A percentile compares a stretch with the other conserved stretches of the same genome.
Evolutionary conservation across 2,329 filamentous ascomycete genomes (phyloP).

Genomic region (Fusarium graminum): DNA sequence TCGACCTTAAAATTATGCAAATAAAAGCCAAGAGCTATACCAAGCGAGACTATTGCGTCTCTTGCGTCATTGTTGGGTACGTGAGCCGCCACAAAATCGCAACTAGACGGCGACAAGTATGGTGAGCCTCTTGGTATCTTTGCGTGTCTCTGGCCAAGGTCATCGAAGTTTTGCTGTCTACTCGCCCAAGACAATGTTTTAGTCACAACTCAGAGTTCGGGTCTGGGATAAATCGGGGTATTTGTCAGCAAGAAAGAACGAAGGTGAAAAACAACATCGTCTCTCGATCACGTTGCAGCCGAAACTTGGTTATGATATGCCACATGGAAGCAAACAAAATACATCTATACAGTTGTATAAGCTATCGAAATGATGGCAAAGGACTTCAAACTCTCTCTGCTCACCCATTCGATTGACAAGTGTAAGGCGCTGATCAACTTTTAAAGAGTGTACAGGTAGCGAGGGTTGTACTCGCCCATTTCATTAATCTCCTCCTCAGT

Average conservation of each 20-base stretch:
- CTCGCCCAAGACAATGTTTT: too few species aligned
- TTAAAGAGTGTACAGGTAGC: conserved; percentile 42
- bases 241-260: too few species aligned
- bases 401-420: not conserved
- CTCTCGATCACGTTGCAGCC: too few species aligned
- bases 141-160: not conserved
- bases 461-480: conserved; percentile 58
- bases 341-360: too few species aligned
- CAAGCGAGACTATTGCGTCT: not conserved
- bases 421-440: not conserved
- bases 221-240: too few species aligned
- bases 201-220: too few species aligned
- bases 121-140: not conserved
- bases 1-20: too few species aligned
- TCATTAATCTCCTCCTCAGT: conserved; percentile 58
- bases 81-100: not conserved
- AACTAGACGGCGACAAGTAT: not conserved
- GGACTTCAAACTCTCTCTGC: not conserved
- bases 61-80: not conserved
- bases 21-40: not conserved
- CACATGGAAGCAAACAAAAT: too few species aligned
- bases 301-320: too few species aligned
- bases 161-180: not conserved
- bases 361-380: too few species aligned
- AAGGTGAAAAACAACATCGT: too few species aligned